Conservation (phyloP, 352 stramenopile genomes). For the Phytophthora lateralis region DNA sequence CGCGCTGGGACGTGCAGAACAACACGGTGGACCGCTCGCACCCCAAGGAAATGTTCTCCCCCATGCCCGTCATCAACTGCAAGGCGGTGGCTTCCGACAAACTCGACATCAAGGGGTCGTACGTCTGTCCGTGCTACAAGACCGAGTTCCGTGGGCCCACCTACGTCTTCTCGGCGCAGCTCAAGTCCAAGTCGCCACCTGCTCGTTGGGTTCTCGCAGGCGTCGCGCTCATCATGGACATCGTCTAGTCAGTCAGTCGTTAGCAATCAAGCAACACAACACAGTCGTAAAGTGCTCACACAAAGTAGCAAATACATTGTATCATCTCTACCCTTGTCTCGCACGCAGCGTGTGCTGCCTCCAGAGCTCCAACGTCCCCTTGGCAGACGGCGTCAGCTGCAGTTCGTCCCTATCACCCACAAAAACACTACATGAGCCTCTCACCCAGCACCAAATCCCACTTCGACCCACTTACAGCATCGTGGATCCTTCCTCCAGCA, state of each 20-base stretch:
- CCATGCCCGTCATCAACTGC: constrained; percentile 98
- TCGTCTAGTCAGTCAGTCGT: constrained; percentile 40
- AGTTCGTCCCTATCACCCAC: constrained; percentile 34
- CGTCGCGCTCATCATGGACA: constrained; percentile 96
- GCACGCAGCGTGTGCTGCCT: constrained; percentile 38
- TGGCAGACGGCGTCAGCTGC: constrained; percentile 52
- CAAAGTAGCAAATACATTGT: constrained; percentile 15
- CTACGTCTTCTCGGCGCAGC: constrained; percentile 97
- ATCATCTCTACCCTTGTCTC: constrained; percentile 10
- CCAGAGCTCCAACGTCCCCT: constrained; percentile 51
- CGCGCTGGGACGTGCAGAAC: constrained; percentile 93
- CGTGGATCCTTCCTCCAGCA: constrained; percentile 34
- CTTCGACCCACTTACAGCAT: constrained; percentile 35
- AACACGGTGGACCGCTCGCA: constrained; percentile 94
- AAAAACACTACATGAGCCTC: constrained; percentile 2
- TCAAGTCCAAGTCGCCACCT: constrained; percentile 96
- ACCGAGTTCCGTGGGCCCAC: constrained; percentile 96
- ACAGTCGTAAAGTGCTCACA: constrained; percentile 3
- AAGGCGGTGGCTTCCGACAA: constrained; percentile 96
- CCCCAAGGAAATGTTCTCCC: constrained; percentile 98
- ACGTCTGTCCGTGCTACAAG: constrained; percentile 97
- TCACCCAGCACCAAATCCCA: neutral
- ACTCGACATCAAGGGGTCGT: constrained; percentile 94
- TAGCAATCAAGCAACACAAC: constrained; percentile 6
- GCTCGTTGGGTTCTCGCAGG: constrained; percentile 95